Base-by-base conservation (phyloP, 225 moss, liverwort and hornwort genomes). In the Sphagnum tenellum region DNA sequence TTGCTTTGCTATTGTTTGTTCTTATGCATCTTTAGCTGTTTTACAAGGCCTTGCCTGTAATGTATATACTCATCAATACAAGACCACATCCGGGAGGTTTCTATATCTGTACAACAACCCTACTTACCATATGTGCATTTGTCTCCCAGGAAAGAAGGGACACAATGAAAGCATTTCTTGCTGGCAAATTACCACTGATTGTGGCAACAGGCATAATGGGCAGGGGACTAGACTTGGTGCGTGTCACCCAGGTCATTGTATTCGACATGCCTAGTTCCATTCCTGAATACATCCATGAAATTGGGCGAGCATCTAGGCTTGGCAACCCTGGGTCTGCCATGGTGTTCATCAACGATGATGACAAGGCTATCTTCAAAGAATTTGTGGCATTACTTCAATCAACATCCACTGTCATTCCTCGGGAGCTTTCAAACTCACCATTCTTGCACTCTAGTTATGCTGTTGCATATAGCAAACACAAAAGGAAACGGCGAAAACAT, bases 161-260 rank as follows among this genome's bases (percentile, higher is more conserved):
- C 63, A 78, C 79, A 29, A 75, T 96, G 69, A 84, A 82, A 64
- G 63, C 64, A 12, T 96, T 96, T 49, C 81, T 96, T 48, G 83
- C 71, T 56, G 95, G 95, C 11, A 76, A 69, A 62, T 70, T 87
- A 64, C 75, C 86, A 55, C 63, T 92, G 53, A 71, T 96, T 59
- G 89, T 96, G 64, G 81, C 92, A 8, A 96, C 95, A 49, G 95
- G 95, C 71, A 74, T 96, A 61, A 65, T 96, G 68, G 92, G 95
- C 45, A 81, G 95, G 47, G 95, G 95, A 55, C 76, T 96, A 72
- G 92, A 96, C 78, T 80, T 96, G 4, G 69, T 92, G 51, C 88
- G 71, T 59, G 85, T 88, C 57, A 83, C 89, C 2, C 95, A 96
- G 77, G 89, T 96, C 2, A 82, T 96, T 72, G 78, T 96, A 29